A percentile compares a stretch with the other conserved stretches of the same genome.
Conservation (phyloP, 805 yeast genomes). For the Saccharomycopsis oosterbeekiorum region DNA sequence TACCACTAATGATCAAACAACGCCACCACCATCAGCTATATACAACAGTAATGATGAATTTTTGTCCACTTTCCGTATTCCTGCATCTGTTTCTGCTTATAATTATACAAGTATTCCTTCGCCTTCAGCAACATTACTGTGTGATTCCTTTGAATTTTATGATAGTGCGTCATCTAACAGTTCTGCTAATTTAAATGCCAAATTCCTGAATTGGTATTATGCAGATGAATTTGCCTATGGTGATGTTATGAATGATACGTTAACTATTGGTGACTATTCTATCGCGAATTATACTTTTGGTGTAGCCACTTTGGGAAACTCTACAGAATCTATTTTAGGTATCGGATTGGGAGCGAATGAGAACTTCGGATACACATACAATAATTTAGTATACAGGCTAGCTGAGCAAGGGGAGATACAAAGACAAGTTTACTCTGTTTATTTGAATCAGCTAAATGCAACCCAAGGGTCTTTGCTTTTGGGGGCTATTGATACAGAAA, state of each 20-base stretch:
- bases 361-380: neutral
- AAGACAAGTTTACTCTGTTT: conserved; percentile 8
- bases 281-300: conserved; percentile 2
- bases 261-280: conserved; percentile 2
- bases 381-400: conserved; percentile 4
- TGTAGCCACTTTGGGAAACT: conserved; percentile 23
- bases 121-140: conserved; percentile 2
- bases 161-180: neutral
- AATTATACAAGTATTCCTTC: neutral
- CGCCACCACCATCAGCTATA: neutral
- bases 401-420: conserved; percentile 4
- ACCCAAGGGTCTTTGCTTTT: conserved; percentile 8
- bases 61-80: neutral
- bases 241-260: conserved; percentile 5
- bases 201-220: conserved; percentile 5
- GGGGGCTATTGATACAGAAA: conserved; percentile 14
- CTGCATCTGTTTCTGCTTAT: neutral
- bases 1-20: neutral
- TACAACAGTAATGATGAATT: neutral
- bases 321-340: conserved; percentile 6
- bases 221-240: conserved; percentile 13
- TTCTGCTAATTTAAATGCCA: neutral
- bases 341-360: conserved; percentile 12
- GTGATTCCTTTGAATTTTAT: conserved; percentile 22
- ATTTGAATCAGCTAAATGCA: conserved; percentile 3